Base-by-base conservation (phyloP, 306 rosid genomes). In the Cercis canadensis region DNA sequence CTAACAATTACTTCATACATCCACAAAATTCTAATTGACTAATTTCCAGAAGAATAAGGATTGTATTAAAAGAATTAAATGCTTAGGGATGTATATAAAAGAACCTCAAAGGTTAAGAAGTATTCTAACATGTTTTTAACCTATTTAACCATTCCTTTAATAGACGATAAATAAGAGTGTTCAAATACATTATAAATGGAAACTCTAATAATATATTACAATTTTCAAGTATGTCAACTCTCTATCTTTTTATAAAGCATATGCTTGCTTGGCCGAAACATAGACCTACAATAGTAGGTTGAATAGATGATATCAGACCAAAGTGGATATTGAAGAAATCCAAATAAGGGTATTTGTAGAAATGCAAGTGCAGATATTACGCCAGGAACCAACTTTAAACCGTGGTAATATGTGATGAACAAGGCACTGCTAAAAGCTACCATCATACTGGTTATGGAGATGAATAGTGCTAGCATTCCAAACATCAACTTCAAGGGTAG, bases 371-470 rank as follows among this genome's bases (percentile, higher is more conserved):
- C 13, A 2, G 76, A 57, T 14, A 82, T 77, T 29, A 74, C 16
- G 24, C 2, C 8, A 7, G 85, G 81, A 14, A 88, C 68, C 85
- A 82, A 71, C 47, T 21, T 70, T 1, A 19, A 52, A 8, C 72
- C 83, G 19, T 46, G 18, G 17, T 51, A 62, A 31, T 62, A 83
- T 11, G 78, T 62, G 3, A 85, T 56, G 45, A 70, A 80, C 45
- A 85, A 69, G 32, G 93, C 63, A 63, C 80, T 75, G 24, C 85
- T 57, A 17, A 84, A 87, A 8, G 84, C 79, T 0, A 77, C 37
- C 80, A 78, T 71, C 92, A 87, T 82, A 53, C 84, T 62, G 33
- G 76, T 51, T 40, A 84, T 72, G 12, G 89, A 87, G 52, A 87
- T 0, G 60, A 85, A 85, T 0, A 87, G 65, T 1, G 85, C 45